phyloP scores from a whole-genome alignment of 345 rosid species.

The Citrus reticulata region DNA sequence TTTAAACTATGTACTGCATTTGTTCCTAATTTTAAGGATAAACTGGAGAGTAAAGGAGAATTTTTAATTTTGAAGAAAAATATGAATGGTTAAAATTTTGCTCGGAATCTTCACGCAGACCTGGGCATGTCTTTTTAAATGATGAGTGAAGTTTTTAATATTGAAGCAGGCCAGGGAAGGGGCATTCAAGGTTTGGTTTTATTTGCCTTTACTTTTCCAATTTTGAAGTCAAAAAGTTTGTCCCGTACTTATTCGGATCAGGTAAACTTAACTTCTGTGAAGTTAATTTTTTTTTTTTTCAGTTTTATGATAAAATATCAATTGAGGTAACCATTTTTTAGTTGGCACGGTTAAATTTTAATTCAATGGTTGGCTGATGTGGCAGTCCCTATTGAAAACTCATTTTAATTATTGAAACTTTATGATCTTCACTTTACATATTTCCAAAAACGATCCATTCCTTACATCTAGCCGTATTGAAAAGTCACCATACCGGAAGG shows the following conservation, averaged over 20 bases:
- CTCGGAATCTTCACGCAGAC: background rate
- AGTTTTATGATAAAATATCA: no score
- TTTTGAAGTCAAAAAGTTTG: no score
- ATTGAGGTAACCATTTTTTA: no score
- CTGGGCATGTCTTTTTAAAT: background rate
- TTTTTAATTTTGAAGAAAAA: background rate
- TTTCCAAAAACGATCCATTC: no score
- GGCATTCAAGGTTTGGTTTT: no score
- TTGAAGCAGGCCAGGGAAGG: background rate
- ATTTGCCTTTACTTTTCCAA: no score
- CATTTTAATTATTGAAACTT: background rate
- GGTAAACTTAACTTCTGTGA: background rate
- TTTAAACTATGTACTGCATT: background rate
- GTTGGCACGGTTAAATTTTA: no score
- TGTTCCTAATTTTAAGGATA: background rate
- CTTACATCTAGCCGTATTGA: no score
- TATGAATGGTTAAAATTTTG: background rate
- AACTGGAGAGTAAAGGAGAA: background rate
- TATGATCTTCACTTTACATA: no score
- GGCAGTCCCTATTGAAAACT: background rate
- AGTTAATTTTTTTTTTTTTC: no score
- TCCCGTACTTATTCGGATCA: background rate
- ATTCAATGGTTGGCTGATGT: background rate
- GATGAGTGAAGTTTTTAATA: background rate
- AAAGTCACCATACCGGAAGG: no score